Conservation (phyloP, 352 stramenopile species). For the Blastocystis sp. region DNA sequence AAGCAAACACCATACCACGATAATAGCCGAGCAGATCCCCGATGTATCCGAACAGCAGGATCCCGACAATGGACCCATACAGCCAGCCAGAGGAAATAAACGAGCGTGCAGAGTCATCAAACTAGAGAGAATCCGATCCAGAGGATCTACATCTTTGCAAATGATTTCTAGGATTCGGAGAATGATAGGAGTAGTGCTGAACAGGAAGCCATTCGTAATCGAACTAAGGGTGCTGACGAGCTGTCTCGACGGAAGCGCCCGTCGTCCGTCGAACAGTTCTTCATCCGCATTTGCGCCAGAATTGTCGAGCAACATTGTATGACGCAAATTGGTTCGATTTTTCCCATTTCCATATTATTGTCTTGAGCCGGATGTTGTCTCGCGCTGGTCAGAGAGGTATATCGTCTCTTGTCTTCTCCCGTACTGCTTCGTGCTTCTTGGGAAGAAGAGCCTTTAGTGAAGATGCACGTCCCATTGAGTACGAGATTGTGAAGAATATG, state of each 20-base stretch:
- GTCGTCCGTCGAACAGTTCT: background rate
- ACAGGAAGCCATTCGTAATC: constrained; percentile 35
- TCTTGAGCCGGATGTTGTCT: background rate
- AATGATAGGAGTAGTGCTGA: constrained; percentile 43
- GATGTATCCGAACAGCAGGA: constrained; percentile 37
- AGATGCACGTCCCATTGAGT: background rate
- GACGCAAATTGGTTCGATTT: constrained; percentile 1
- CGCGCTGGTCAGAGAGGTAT: background rate
- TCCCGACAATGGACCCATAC: constrained; percentile 31
- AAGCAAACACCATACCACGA: constrained; percentile 24
- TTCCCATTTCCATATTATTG: background rate
- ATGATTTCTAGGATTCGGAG: background rate
- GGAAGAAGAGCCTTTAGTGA: background rate
- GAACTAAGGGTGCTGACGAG: background rate
- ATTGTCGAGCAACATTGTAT: background rate
- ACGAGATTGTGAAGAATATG: constrained; percentile 55
- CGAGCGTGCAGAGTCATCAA: background rate
- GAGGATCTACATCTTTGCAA: background rate
- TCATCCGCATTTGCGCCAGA: background rate
- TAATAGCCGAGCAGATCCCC: constrained; percentile 44
- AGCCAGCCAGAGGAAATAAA: constrained; percentile 35
- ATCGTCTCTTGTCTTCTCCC: background rate
- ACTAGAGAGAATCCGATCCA: background rate
- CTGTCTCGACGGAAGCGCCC: background rate
- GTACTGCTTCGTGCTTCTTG: background rate